These are phyloP conservation scores for Rhizopogon hawkerae DNA, from an alignment of 1,284 basidiomycete species.

Conservation along the genomic window DNA sequence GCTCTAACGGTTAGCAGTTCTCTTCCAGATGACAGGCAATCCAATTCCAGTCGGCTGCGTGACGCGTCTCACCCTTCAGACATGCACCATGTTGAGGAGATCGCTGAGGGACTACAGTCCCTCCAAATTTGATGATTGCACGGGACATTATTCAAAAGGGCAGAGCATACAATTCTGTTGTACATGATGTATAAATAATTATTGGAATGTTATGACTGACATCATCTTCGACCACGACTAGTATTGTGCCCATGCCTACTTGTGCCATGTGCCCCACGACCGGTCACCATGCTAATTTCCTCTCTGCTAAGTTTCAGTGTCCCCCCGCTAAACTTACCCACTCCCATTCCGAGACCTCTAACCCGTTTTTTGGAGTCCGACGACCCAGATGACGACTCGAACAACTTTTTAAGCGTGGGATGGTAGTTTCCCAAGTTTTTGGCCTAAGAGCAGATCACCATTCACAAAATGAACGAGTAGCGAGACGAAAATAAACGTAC, in stretches of 20 bases:
- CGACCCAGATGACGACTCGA: slow-evolving; percentile 33
- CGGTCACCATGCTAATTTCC: slow-evolving; percentile 45
- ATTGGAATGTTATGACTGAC: background rate
- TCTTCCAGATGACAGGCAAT: slow-evolving; percentile 21
- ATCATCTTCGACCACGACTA: slow-evolving; percentile 3
- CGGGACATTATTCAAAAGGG: background rate
- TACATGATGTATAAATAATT: background rate
- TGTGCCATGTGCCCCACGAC: slow-evolving; percentile 15
- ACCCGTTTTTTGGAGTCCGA: slow-evolving; percentile 39
- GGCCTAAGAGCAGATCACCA: slow-evolving; percentile 36
- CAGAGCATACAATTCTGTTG: background rate
- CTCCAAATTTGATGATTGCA: slow-evolving; percentile 11
- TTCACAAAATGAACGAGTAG: background rate
- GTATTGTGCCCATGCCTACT: slow-evolving; percentile 5
- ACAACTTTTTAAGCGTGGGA: slow-evolving; percentile 60
- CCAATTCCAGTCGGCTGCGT: slow-evolving; percentile 15
- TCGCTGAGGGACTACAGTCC: slow-evolving; percentile 17
- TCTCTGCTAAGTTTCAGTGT: slow-evolving; percentile 52
- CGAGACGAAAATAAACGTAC: slow-evolving; percentile 28
- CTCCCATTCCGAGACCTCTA: slow-evolving; percentile 63
- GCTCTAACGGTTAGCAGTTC: slow-evolving; percentile 11
- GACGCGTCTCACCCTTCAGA: slow-evolving; percentile 14
- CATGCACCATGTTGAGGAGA: slow-evolving; percentile 17
- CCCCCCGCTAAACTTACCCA: slow-evolving; percentile 67
- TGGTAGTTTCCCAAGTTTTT: slow-evolving; percentile 78